Percentiles rank a stretch among this genome's conserved stretches.
Conservation (phyloP, 2,329 filamentous ascomycete genomes). For the Phoma sp. region DNA sequence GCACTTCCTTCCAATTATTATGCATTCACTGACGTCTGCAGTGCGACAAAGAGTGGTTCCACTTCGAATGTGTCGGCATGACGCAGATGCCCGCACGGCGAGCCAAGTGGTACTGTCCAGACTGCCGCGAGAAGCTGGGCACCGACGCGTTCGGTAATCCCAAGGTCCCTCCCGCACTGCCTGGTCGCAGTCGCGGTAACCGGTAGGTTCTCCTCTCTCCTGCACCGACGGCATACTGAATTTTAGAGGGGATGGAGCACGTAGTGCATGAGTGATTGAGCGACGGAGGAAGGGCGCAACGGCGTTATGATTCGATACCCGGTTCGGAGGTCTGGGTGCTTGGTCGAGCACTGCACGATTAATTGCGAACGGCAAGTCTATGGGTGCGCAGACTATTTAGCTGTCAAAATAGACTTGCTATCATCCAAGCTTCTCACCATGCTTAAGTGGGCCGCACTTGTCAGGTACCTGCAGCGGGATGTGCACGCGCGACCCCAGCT, state of each 20-base stretch:
- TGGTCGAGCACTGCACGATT: too few species aligned
- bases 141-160: conserved; percentile 47
- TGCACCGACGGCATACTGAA: conserved; percentile 36
- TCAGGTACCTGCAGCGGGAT: conserved; percentile 19
- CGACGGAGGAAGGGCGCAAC: neutral
- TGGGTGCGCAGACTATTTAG: too few species aligned
- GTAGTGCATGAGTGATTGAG: conserved; percentile 17
- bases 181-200: conserved; percentile 40
- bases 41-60: conserved; percentile 87
- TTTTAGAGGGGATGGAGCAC: conserved; percentile 46
- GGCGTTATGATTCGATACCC: conserved; percentile 19
- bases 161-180: conserved; percentile 39
- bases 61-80: conserved; percentile 78
- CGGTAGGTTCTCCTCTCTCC: conserved; percentile 39
- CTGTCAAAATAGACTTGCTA: neutral
- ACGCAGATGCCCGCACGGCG: conserved; percentile 70
- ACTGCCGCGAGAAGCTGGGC: conserved; percentile 59
- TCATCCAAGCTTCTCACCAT: neutral
- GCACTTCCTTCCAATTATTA: neutral
- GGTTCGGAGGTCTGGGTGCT: neutral
- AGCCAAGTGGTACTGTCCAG: conserved; percentile 85
- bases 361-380: too few species aligned
- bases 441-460: neutral
- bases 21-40: conserved; percentile 47
- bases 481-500: conserved; percentile 9